Evolutionary conservation across 305 asterid genomes (phyloP).

Genomic region (Fraxinus greggii): DNA sequence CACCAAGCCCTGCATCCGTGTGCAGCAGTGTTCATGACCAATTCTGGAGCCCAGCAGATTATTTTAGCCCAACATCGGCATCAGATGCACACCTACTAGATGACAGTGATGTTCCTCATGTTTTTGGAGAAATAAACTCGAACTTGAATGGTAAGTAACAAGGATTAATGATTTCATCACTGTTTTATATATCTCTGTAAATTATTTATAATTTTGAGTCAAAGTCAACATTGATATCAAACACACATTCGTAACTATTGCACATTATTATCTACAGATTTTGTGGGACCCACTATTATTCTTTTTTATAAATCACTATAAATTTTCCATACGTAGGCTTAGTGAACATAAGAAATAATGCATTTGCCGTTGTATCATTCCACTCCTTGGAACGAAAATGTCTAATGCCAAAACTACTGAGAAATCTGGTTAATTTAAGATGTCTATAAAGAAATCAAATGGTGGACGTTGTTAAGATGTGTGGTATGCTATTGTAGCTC

Average conservation of each 20-base stretch:
- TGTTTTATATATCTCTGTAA: background rate
- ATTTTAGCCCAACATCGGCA: slow-evolving; percentile 62
- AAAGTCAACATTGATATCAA: background rate
- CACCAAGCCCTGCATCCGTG: slow-evolving; percentile 98
- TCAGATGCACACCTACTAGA: slow-evolving; percentile 60
- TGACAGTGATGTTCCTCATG: slow-evolving; percentile 58
- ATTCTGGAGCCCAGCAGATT: slow-evolving; percentile 64
- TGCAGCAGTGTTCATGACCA: slow-evolving; percentile 80
- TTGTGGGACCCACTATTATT: background rate
- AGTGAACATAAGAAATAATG: background rate
- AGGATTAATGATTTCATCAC: slow-evolving; percentile 15
- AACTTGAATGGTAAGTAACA: slow-evolving; percentile 66
- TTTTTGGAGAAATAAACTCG: slow-evolving; percentile 83
- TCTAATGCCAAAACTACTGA: background rate
- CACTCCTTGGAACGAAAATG: background rate
- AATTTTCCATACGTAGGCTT: background rate
- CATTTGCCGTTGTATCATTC: background rate
- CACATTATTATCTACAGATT: background rate
- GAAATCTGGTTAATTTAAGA: background rate
- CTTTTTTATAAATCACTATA: background rate
- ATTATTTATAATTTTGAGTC: background rate
- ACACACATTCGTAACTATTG: background rate
- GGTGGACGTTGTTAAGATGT: background rate
- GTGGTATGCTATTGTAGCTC: background rate
- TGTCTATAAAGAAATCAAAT: background rate